Evolutionary conservation across 768 basidiomycete genomes (phyloP), one percentile per base, ranked within the genome.

Genomic region (Macrolepiota dolichaula): DNA sequence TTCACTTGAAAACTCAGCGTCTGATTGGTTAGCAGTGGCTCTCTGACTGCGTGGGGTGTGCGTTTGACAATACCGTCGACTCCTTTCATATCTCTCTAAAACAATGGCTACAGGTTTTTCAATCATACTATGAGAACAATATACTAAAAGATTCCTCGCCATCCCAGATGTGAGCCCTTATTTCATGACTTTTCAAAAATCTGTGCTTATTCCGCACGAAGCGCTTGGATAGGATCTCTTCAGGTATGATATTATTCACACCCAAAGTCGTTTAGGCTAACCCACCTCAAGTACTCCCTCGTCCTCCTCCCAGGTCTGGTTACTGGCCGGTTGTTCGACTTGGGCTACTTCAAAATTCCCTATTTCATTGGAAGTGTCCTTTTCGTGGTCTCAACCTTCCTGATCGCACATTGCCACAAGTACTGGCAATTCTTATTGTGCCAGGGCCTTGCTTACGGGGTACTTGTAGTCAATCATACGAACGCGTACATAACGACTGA

Each of bases 1-100:
- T 53, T 37, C 15, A 32, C 29, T 15, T 1, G 24, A 4, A 29
- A 13, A 3, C 24, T 17, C n/a, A n/a, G 62, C 53, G 57, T 63
- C 64, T 61, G 62, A 58, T 52, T 24, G 40, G 24, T 55, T 59
- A 63, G 29, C 62, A 81, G 79, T 70, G 90, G 90, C 19, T 85
- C 85, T 62, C 82, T 89, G 3, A 91, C 89, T 65, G 81, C 86
- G 0, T 90, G 88, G 87, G 89, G 90, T 54, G 89, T 87, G 67
- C 72, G 83, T 77, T 10, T 55, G 5, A 13, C 40, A 52, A 25
- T 15, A 4, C 61, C 29, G 29, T 32, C 7, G 7, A 32, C 7
- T 32, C 29, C 29, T 32, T 32, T 32, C 29, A 32, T 7, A 32
- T 32, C 7, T 32, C 7, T 32, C 29, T 22, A 24, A 40, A 32